A percentile compares a stretch with the other conserved stretches of the same genome.
Conservation (phyloP, 768 basidiomycete species). For the Kwoniella shandongensis region DNA sequence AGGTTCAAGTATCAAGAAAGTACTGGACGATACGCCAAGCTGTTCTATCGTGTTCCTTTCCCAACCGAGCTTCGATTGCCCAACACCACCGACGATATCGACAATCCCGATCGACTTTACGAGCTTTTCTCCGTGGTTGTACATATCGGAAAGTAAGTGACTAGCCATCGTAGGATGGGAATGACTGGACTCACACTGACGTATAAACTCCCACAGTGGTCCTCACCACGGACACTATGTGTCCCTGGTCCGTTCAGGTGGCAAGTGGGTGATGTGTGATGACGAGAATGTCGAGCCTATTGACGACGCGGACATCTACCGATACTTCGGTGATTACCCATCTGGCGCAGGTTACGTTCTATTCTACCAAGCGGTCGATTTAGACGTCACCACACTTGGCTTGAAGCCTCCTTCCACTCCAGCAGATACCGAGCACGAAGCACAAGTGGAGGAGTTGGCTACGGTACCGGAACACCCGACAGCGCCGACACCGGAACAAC, state of each 20-base stretch:
- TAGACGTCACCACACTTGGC: constrained; percentile 72
- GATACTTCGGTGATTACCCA: constrained; percentile 83
- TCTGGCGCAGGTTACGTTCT: constrained; percentile 91
- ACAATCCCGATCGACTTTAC: constrained; percentile 88
- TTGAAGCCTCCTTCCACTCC: constrained; percentile 55
- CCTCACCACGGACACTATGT: constrained; percentile 99
- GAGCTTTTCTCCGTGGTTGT: constrained; percentile 95
- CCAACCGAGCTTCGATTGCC: constrained; percentile 91
- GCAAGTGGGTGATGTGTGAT: constrained; percentile 88
- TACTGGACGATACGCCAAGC: constrained; percentile 83
- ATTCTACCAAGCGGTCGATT: constrained; percentile 91
- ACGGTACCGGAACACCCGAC: too few relatives aligned
- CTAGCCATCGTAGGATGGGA: not conserved
- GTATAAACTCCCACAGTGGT: constrained; percentile 63
- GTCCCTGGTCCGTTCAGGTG: constrained; percentile 82
- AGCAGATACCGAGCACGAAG: not conserved
- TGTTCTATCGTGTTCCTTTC: constrained; percentile 94
- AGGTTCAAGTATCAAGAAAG: constrained; percentile 99
- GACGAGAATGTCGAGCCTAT: constrained; percentile 89
- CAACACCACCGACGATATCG: constrained; percentile 92
- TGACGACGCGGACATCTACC: constrained; percentile 82
- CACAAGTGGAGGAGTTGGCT: not conserved
- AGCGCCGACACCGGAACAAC: too few relatives aligned
- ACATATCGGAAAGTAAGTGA: constrained; percentile 93
- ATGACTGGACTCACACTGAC: not conserved